Conservation (phyloP, 2,329 filamentous ascomycete genomes). For the Diaporthe velutina region DNA sequence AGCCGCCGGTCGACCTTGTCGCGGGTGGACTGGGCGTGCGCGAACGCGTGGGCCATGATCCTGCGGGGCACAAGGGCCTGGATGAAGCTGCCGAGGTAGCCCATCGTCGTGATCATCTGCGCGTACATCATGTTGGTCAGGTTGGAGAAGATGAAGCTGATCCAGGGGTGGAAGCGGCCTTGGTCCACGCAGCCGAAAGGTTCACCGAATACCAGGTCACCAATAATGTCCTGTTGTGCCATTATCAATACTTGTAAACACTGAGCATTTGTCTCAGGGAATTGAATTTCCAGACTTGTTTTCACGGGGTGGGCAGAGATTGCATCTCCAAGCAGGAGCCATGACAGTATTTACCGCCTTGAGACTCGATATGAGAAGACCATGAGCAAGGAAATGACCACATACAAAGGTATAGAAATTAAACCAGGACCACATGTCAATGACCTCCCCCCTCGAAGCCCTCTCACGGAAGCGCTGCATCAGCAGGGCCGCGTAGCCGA, state of each 20-base stretch:
- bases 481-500: slow-evolving; percentile 40
- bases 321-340: neutral
- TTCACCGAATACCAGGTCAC: slow-evolving; percentile 45
- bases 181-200: slow-evolving; percentile 43
- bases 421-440: slow-evolving; percentile 45
- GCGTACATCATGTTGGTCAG: slow-evolving; percentile 43
- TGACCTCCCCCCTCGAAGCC: slow-evolving; percentile 34
- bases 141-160: slow-evolving; percentile 43
- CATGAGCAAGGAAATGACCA: neutral
- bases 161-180: slow-evolving; percentile 44
- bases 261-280: neutral
- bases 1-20: slow-evolving; percentile 40
- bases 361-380: neutral
- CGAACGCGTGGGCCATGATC: slow-evolving; percentile 35
- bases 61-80: slow-evolving; percentile 35
- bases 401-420: slow-evolving; percentile 44
- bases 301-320: no score
- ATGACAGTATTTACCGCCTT: no score
- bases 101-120: slow-evolving; percentile 39
- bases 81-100: slow-evolving; percentile 34
- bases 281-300: no score
- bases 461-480: slow-evolving; percentile 40
- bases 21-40: slow-evolving; percentile 38
- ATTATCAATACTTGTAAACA: neutral
- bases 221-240: slow-evolving; percentile 42